Base-by-base conservation (phyloP, 1,284 basidiomycete species). In the Boletus subluridellus region DNA sequence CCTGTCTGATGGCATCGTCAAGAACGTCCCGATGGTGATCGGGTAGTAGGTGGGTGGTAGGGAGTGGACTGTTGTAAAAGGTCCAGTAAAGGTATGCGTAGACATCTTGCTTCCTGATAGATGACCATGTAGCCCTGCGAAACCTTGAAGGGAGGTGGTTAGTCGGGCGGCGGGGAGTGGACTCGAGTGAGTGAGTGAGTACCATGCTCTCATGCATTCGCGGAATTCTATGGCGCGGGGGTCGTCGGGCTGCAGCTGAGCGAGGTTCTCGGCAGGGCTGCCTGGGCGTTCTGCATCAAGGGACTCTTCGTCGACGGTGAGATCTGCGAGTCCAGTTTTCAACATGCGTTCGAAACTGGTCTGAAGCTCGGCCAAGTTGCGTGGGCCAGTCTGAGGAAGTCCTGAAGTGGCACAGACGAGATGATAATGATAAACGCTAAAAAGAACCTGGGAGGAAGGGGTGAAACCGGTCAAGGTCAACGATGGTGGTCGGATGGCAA, bases 1-100 rank as follows among this genome's bases (percentile, higher is more conserved):
- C 71, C 56, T 89, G 73, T 34, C 79, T 77, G 11, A 90, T 65
- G 2, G 84, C 82, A 47, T 85, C 79, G 34, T 86, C 78, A 17
- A 95, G 67, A 42, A 83, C 78, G 11, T 73, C 71, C 39, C 74
- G 76, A 56, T 83, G 81, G 5, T 76, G 63, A 4, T 76, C 67
- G 4, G 85, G 73, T 11, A 86, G 67, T 24, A 74, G 59, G n/a
- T 83, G 78, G 11, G 74, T 65, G 11, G 79, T 69, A 21, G 84
- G 82, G 46, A 90, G 77, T 26, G 82, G 77, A 3, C 81, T 76
- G 63, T 87, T 88, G 74, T 87, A 95, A 64, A 90, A 86, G 14
- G 84, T 82, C 94, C 94, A 96, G 58, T 92, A 87, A 30, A 96
- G 75, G 91, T 93, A 96, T 57, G 83, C 77, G 46, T 80, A 79